Conservation (phyloP, 176 grass and related monocot species). For the Eremochloa ophiuroides region DNA sequence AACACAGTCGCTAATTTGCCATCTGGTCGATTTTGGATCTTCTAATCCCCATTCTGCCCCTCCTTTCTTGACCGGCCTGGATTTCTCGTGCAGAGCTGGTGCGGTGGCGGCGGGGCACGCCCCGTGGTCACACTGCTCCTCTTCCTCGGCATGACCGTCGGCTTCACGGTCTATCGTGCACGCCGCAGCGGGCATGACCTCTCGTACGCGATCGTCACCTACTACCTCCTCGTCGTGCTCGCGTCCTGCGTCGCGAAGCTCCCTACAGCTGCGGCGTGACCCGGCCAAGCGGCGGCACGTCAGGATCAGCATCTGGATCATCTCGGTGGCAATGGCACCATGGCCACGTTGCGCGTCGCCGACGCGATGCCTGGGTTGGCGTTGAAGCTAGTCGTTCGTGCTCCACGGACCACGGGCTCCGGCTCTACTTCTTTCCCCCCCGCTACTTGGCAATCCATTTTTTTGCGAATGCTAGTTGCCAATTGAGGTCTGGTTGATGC, state of each 20-base stretch:
- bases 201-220: not conserved
- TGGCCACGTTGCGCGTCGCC: not conserved
- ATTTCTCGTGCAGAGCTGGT: too few relatives aligned
- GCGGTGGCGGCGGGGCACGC: too few relatives aligned
- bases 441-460: too few relatives aligned
- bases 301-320: not conserved
- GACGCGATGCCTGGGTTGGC: not conserved
- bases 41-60: too few relatives aligned
- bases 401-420: not conserved
- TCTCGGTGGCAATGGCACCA: not conserved
- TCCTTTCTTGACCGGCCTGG: too few relatives aligned
- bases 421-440: not conserved
- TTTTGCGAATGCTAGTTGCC: too few relatives aligned
- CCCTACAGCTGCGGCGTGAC: not conserved
- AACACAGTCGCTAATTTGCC: too few relatives aligned
- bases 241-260: not conserved
- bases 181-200: not conserved
- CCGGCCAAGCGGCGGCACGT: not conserved
- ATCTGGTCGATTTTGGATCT: too few relatives aligned
- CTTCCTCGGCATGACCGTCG: not conserved
- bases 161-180: constrained; percentile 6
- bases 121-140: not conserved
- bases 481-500: too few relatives aligned
- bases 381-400: constrained; percentile 19
- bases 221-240: constrained; percentile 19